Percentiles rank a stretch among this genome's conserved stretches.
Evolutionary conservation across 495 filamentous ascomycete species (phyloP).

Genomic region (Hypoxylon rickii): DNA sequence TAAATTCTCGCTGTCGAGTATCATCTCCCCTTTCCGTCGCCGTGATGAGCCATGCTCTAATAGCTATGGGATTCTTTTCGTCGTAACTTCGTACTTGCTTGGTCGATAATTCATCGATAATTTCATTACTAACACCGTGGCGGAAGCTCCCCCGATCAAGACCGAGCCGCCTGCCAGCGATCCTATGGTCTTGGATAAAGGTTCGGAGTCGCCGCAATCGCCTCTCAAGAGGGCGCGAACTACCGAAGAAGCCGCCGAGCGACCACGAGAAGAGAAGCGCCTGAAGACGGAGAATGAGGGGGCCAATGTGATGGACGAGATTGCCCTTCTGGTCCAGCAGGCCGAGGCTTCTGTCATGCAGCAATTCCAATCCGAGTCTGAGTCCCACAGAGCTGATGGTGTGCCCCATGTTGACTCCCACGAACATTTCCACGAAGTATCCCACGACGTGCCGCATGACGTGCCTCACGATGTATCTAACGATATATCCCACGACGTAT

Average conservation of each 20-base stretch:
- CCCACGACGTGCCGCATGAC: constrained; percentile 10
- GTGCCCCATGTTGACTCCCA: constrained; percentile 5
- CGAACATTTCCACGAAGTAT: constrained; percentile 9
- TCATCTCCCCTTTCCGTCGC: neutral
- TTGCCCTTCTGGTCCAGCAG: constrained; percentile 36
- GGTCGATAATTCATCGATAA: neutral
- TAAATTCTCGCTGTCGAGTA: neutral
- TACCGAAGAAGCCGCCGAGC: constrained; percentile 33
- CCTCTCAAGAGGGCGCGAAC: constrained; percentile 43
- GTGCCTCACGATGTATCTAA: neutral
- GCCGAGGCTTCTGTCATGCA: constrained; percentile 38
- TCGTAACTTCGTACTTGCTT: neutral
- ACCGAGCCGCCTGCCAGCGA: constrained; percentile 25
- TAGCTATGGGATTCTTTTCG: no score
- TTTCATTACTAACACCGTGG: constrained; percentile 13
- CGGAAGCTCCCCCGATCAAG: constrained; percentile 33
- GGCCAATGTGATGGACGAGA: constrained; percentile 30
- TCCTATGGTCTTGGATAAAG: constrained; percentile 31
- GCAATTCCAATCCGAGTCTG: constrained; percentile 30
- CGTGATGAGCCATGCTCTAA: neutral
- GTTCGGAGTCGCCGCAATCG: constrained; percentile 26
- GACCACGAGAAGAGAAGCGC: constrained; percentile 39
- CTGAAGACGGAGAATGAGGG: constrained; percentile 38
- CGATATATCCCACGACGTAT: constrained; percentile 1
- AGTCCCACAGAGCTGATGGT: constrained; percentile 4